Conservation (phyloP, 2,329 filamentous ascomycete genomes). For the Fusarium sp. region DNA sequence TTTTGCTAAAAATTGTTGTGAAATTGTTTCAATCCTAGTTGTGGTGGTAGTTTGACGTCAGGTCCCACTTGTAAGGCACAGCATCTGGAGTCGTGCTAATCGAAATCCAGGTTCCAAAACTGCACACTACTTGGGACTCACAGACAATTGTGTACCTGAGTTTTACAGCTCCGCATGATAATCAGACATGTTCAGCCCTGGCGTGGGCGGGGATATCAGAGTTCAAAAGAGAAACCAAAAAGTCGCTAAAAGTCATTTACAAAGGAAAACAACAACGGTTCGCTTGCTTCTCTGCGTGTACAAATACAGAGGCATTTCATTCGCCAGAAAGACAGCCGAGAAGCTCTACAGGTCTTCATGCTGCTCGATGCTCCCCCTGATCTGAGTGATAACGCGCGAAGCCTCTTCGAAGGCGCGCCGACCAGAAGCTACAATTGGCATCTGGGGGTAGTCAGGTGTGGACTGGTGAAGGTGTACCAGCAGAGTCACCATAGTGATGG, state of each 20-base stretch:
- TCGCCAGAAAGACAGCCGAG: background rate
- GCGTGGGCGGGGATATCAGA: slow-evolving; percentile 26
- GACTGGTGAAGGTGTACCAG: slow-evolving; percentile 72
- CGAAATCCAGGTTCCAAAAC: background rate
- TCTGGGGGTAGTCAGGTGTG: slow-evolving; percentile 66
- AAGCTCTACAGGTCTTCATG: slow-evolving; percentile 41
- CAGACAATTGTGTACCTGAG: background rate
- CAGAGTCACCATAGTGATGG: slow-evolving; percentile 76
- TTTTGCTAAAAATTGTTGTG: background rate
- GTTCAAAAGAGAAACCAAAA: background rate
- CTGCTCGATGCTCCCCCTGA: slow-evolving; percentile 44
- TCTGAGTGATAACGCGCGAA: slow-evolving; percentile 39
- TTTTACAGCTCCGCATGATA: background rate
- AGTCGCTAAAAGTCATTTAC: background rate
- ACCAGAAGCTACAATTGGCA: slow-evolving; percentile 61
- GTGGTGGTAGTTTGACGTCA: background rate
- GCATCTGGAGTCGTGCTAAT: background rate
- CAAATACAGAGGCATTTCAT: background rate
- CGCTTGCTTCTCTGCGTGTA: background rate
- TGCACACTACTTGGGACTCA: background rate
- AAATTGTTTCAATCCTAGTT: background rate
- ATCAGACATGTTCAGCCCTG: background rate
- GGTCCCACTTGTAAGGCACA: slow-evolving; percentile 1
- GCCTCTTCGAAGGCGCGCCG: slow-evolving; percentile 48
- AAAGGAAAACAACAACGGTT: background rate